These are phyloP conservation scores for Coprinopsis marcescibilis DNA, from an alignment of 768 basidiomycete genomes.

Conservation along the genomic window DNA sequence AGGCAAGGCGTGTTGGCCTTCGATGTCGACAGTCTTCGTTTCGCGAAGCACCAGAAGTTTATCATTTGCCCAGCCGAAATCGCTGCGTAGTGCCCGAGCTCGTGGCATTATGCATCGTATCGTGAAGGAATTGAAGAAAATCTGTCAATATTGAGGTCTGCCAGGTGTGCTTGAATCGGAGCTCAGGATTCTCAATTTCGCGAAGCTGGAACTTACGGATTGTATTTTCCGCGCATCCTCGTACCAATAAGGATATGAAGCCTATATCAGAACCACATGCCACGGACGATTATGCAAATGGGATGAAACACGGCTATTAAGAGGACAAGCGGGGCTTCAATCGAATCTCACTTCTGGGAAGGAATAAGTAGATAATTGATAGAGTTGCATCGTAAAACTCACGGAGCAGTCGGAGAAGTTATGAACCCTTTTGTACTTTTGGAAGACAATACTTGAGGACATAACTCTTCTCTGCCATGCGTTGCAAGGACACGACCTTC, in stretches of 20 bases:
- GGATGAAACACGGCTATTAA: background rate
- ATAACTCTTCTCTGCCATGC: too few relatives aligned
- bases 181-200: slow-evolving; percentile 4
- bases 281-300: background rate
- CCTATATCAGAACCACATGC: background rate
- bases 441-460: background rate
- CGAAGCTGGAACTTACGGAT: background rate
- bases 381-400: background rate
- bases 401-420: background rate
- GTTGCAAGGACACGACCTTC: too few relatives aligned
- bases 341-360: background rate
- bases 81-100: background rate
- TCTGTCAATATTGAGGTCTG: too few relatives aligned
- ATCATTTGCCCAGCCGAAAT: background rate
- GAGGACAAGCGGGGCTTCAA: background rate
- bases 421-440: background rate
- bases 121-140: background rate
- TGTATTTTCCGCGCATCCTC: slow-evolving; percentile 2
- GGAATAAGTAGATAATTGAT: background rate
- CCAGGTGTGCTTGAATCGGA: too few relatives aligned
- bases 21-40: background rate
- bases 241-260: background rate
- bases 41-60: slow-evolving; percentile 1
- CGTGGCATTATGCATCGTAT: slow-evolving; percentile 3
- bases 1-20: background rate